A percentile compares a stretch with the other conserved stretches of the same genome.
Evolutionary conservation across 78 protist species (phyloP).

Genomic region (Dictyostelium intermedium): DNA sequence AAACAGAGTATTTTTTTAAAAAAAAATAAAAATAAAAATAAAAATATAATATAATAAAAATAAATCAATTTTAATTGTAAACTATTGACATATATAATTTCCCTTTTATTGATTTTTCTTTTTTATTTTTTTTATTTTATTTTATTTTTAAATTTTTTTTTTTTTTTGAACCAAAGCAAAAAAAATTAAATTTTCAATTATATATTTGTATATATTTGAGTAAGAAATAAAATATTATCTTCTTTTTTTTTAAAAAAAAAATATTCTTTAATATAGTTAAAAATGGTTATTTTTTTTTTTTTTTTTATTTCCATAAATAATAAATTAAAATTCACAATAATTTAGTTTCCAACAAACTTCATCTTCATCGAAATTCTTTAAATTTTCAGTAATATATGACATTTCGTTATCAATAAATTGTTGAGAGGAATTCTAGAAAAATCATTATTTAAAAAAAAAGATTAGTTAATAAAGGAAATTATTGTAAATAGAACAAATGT

Average conservation of each 20-base stretch:
- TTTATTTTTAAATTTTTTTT: neutral
- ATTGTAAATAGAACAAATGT: too few species aligned
- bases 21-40: too few species aligned
- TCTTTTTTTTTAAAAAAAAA: neutral
- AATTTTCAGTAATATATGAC: neutral
- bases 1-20: too few species aligned
- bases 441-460: neutral
- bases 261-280: neutral
- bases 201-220: too few species aligned
- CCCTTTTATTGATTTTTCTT: neutral
- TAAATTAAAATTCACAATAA: neutral
- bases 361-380: neutral
- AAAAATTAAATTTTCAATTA: too few species aligned
- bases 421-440: neutral
- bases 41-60: too few species aligned
- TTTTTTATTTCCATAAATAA: neutral
- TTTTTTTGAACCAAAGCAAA: too few species aligned
- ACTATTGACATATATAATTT: neutral
- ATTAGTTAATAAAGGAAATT: too few species aligned
- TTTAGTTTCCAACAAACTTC: neutral
- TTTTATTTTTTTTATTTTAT: neutral
- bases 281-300: neutral
- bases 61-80: neutral
- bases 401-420: neutral
- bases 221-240: too few species aligned